Evolutionary conservation across 257 asterid genomes (phyloP), one percentile per base, ranked within the genome.

Genomic region (Apocynum venetum): DNA sequence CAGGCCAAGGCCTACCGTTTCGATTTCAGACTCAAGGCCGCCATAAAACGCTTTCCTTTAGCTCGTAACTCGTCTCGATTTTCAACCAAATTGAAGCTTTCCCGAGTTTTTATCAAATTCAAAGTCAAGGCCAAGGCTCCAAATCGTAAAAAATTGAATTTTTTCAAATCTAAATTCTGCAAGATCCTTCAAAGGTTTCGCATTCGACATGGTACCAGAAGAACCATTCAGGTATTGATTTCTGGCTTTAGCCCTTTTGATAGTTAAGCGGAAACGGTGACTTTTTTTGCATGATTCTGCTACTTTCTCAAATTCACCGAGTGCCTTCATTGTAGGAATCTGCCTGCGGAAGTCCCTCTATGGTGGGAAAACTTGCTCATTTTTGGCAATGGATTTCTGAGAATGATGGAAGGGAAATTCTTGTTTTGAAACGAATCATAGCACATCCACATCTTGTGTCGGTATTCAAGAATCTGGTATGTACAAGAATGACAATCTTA

Each of bases 51-150:
- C 52, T 65, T 82, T 38, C 87, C 87, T 12, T 51, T 20, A 11
- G 80, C 46, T 6, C 67, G 31, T n/a, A 47, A 57, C 49, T 47
- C 46, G 1, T 70, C 61, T 66, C 52, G 20, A 19, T 57, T 70
- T 48, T 78, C 81, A 17, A n/a, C 71, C 72, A 55, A 78, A 38
- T 57, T 60, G 80, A 81, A 77, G 71, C 71, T 77, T 51, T 72
- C 68, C 63, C 86, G 57, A 48, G 77, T 87, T 75, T 74, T 85
- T 11, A 53, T 86, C 84, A 82, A 78, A n/a, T 76, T 86, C 79
- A 71, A 82, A 31, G 82, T 79, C 63, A 57, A 73, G 76, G 82
- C 73, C 69, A 49, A 47, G 14, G 48, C 81, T 82, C 25, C 81
- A 17, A 64, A 72, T 52, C 72, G 80, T 19, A 46, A 61, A 8